These are phyloP conservation scores for Phlyctochytrium bullatum DNA, from an alignment of 192 early-diverging fungal species.

Conservation along the genomic window DNA sequence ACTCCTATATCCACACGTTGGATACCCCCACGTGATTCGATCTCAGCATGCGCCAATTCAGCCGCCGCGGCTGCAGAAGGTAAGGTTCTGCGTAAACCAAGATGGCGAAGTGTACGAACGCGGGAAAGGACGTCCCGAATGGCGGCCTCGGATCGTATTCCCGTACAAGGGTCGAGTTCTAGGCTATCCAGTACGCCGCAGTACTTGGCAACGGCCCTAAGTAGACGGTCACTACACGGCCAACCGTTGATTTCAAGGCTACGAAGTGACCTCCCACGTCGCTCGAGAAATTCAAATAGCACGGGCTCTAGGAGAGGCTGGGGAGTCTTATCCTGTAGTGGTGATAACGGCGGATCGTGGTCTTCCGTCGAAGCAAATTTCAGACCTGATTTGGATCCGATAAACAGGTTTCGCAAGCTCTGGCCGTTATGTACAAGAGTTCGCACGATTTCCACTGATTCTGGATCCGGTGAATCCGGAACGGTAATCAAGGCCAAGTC, in stretches of 20 bases:
- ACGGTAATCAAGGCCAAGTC: neutral
- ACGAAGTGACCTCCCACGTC: neutral
- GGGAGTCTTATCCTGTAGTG: neutral
- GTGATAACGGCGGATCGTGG: neutral
- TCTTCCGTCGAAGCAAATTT: neutral
- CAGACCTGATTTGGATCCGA: neutral
- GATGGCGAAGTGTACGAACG: neutral
- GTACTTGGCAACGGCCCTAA: neutral
- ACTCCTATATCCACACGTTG: no score
- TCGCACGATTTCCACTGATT: neutral
- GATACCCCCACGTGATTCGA: neutral
- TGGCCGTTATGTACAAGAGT: neutral
- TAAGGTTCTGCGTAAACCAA: neutral
- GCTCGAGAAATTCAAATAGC: constrained; percentile 4
- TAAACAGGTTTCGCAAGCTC: neutral
- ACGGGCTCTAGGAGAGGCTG: neutral
- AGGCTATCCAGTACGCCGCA: neutral
- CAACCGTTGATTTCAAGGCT: neutral
- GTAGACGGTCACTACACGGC: neutral
- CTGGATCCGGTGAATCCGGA: neutral
- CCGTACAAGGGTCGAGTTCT: neutral
- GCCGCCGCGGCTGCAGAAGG: neutral
- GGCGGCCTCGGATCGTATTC: constrained; percentile 1
- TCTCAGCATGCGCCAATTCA: neutral
- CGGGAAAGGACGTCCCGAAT: neutral